Base-by-base conservation (phyloP, 257 asterid species). In the Osmanthus fragrans region DNA sequence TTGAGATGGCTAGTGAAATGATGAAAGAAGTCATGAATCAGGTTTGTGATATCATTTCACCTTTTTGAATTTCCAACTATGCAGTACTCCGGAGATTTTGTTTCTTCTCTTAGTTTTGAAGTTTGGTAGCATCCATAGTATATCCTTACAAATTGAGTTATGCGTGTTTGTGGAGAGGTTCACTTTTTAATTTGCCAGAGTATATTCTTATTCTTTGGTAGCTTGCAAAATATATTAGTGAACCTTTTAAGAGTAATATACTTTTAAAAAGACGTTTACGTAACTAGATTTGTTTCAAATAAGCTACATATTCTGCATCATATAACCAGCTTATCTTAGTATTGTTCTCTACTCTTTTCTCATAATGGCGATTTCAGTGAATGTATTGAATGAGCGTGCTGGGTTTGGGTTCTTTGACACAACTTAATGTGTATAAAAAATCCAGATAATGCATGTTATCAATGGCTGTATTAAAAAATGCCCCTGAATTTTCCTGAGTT, bases 1-100 rank as follows among this genome's bases (percentile, higher is more conserved):
- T 93, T 84, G 99, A 93, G 74, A 79, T 79, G 84, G 99, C 99
- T 12, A 85, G 85, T 68, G 97, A 95, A 80, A 89, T 95, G 94
- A 90, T 95, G 73, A 89, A 83, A 86, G 99, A 95, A 80, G 99
- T 92, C 80, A 93, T 95, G 99, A 93, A 84, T 87, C 99, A 95
- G 99, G 99, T 94, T 86, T 86, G 96, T 83, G 58, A 3, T 3
- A 78, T 70, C 77, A 58, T 85, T 84, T 56, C 71, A 71, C 78
- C 76, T 40, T 79, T 49, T 30, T 64, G 33, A 32, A 19, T 66
- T 72, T 49, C 74, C 56, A 72, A 74, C 29, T 74, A 39, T 25
- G 27, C 27, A 25, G 27, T 25, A 25, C 27, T 25, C 27, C 27
- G 27, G 27, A 25, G 27, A 25, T 25, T 25, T 25, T 25, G 27